A percentile compares a stretch with the other conserved stretches of the same genome.
Evolutionary conservation across 129 eudicot species (phyloP).

Genomic region (Erigeron canadensis): DNA sequence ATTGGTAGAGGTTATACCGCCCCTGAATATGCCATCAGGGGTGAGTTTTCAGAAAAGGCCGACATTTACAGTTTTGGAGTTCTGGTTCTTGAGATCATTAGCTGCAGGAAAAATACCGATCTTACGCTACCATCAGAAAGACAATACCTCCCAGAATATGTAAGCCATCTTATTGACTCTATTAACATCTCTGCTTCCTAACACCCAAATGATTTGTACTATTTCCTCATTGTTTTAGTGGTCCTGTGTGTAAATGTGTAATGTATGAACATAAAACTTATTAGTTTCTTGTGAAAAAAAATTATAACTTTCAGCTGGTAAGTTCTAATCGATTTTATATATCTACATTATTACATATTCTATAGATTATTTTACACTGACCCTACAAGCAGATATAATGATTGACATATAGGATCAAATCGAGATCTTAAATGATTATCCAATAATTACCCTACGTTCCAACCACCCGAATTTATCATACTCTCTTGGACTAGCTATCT

Average conservation of each 20-base stretch:
- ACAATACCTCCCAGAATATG: constrained; percentile 85
- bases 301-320: no score
- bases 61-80: constrained; percentile 83
- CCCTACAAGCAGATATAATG: not conserved
- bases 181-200: not conserved
- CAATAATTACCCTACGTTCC: not conserved
- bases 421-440: not conserved
- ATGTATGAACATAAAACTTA: not conserved
- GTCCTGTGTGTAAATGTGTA: no score
- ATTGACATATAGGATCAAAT: not conserved
- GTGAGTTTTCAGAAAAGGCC: constrained; percentile 74
- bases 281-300: not conserved
- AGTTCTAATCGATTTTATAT: no score
- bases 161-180: constrained; percentile 24
- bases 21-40: constrained; percentile 77
- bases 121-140: constrained; percentile 60
- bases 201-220: not conserved
- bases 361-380: not conserved
- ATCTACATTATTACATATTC: not conserved
- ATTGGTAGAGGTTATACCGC: constrained; percentile 77
- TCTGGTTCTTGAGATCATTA: constrained; percentile 64
- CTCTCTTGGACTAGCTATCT: constrained; percentile 6
- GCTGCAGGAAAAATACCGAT: constrained; percentile 67
- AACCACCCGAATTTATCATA: not conserved
- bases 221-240: no score